phyloP scores from a whole-genome alignment of 73 alveolate genomes.

The Durusdinium trenchii region DNA sequence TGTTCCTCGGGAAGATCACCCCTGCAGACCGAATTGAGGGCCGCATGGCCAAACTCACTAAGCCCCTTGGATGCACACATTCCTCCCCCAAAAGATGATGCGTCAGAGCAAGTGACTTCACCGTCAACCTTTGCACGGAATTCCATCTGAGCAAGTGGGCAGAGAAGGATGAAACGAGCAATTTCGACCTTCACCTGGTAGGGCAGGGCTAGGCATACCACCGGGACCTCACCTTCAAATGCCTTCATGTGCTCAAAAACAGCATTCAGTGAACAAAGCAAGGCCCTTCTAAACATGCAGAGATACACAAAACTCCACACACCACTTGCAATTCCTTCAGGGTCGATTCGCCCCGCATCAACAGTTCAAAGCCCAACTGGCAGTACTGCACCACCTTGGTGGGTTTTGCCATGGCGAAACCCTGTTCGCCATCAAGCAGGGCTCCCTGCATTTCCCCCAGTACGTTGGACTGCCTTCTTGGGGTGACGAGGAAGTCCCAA shows the following conservation, averaged over 20 bases:
- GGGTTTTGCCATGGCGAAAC: neutral
- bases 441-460: neutral
- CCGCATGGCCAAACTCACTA: neutral
- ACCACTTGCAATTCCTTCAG: neutral
- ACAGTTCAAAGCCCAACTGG: neutral
- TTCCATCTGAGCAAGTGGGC: neutral
- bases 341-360: neutral
- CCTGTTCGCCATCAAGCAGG: neutral
- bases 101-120: neutral
- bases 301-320: neutral
- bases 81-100: neutral
- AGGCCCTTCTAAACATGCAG: neutral
- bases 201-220: neutral
- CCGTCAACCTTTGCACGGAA: neutral
- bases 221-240: neutral
- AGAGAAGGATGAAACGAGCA: neutral
- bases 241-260: neutral
- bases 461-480: neutral
- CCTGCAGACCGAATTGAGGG: neutral
- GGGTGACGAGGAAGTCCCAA: neutral
- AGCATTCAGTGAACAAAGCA: neutral
- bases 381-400: neutral
- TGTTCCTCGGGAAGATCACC: neutral
- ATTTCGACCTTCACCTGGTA: neutral
- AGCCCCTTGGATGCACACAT: neutral